A percentile compares a stretch with the other conserved stretches of the same genome.
Evolutionary conservation across 148 eudicot species (phyloP).

Genomic region (Polygonum aviculare): DNA sequence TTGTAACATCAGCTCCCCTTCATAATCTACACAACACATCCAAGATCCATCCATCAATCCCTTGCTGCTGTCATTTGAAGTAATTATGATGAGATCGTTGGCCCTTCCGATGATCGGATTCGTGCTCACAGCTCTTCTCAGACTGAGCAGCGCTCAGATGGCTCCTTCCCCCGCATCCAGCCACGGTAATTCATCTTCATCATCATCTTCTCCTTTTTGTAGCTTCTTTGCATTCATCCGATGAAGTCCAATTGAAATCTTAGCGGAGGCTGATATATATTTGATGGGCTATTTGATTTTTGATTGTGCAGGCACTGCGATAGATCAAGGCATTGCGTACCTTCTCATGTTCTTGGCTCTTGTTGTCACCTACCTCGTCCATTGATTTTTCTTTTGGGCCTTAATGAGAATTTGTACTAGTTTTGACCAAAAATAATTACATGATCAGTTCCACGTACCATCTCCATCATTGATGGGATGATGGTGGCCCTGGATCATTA

Average conservation of each 20-base stretch:
- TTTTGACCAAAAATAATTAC: no score
- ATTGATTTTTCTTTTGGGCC: neutral
- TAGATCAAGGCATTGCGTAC: conserved; percentile 15
- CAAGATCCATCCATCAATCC: neutral
- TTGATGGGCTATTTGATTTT: neutral
- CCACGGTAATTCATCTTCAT: conserved; percentile 14
- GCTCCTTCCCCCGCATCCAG: conserved; percentile 30
- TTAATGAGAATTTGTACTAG: neutral
- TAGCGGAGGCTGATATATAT: neutral
- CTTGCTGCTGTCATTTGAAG: neutral
- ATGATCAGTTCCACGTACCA: no score
- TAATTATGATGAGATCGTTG: conserved; percentile 3
- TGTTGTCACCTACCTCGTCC: conserved; percentile 12
- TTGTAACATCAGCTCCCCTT: neutral
- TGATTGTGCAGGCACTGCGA: conserved; percentile 3
- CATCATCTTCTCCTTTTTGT: no score
- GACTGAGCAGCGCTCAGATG: conserved; percentile 19
- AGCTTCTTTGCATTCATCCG: neutral
- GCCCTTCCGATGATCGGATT: conserved; percentile 25
- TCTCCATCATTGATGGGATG: no score
- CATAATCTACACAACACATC: neutral
- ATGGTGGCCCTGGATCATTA: no score
- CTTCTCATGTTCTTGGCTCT: conserved; percentile 12
- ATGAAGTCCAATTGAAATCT: neutral
- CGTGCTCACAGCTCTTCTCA: conserved; percentile 22